Evolutionary conservation across 352 stramenopile species (phyloP), one percentile per base, ranked within the genome.

Genomic region (Aphanomyces astaci): DNA sequence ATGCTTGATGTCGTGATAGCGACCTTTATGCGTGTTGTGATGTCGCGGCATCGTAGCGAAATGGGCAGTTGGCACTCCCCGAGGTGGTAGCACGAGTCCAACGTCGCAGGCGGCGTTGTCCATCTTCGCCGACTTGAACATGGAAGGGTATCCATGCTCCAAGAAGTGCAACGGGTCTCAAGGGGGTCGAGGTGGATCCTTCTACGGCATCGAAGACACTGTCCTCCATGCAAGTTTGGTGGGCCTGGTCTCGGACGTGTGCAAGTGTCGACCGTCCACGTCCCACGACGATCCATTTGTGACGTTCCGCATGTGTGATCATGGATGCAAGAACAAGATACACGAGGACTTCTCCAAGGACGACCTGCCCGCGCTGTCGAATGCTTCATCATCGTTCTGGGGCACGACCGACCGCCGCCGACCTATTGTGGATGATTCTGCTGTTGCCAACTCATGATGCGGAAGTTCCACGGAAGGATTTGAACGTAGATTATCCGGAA

Each of bases 111-210:
- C 40, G 1, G 56, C 49, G 0, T 70, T 73, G 22, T 71, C 71
- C 1, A 86, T 72, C 4, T 91, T 93, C 70, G 82, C 64, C 0
- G 84, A 93, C 59, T 74, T 93, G 53, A 93, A 93, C 48, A 90
- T 90, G 82, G 80, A 93, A 60, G 84, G 84, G 0, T 93, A 82
- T 46, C 84, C 84, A n/a, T 93, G 84, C 63, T 93, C 84, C 3
- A 78, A 73, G 10, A 15, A 66, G 1, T 93, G 84, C 74, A 81
- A 78, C 57, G 84, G 84, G 3, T 93, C 84, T 1, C 84, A 93
- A 70, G 82, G 76, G 25, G 84, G 84, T 30, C 81, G 84, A 31
- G 84, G 84, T 24, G 84, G 84, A 1, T 81, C 75, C 19, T 93
- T 93, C 64, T 90, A 88, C 57, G 81, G 76, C 2, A 70, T 93